Percentiles rank a stretch among this genome's conserved stretches.
phyloP scores from a whole-genome alignment of 495 filamentous ascomycete genomes.

The Echria macrotheca region DNA sequence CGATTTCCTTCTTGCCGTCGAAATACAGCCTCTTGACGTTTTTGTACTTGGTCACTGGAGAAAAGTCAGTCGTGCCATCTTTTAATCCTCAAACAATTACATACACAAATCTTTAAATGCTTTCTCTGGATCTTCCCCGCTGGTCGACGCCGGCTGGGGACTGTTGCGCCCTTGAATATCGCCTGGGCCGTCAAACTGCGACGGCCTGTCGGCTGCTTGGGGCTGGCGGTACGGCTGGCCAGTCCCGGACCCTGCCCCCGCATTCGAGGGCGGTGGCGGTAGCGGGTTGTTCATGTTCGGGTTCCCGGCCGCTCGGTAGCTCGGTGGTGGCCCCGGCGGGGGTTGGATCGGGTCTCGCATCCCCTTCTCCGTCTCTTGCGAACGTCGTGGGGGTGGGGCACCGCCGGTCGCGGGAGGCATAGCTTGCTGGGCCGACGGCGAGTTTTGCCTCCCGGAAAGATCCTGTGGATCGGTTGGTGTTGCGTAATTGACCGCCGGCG shows the following conservation, averaged over 20 bases:
- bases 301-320: slow-evolving; percentile 42
- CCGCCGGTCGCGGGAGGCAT: slow-evolving; percentile 49
- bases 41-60: slow-evolving; percentile 86
- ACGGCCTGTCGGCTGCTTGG: slow-evolving; percentile 30
- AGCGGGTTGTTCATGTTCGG: slow-evolving; percentile 41
- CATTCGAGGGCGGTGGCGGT: slow-evolving; percentile 37
- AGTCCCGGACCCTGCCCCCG: slow-evolving; percentile 19
- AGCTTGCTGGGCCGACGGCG: slow-evolving; percentile 23
- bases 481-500: slow-evolving; percentile 31
- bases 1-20: slow-evolving; percentile 85
- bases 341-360: slow-evolving; percentile 37
- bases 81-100: slow-evolving; percentile 16
- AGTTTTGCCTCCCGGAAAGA: slow-evolving; percentile 24
- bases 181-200: slow-evolving; percentile 33
- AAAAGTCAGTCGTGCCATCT: slow-evolving; percentile 1
- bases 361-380: slow-evolving; percentile 38
- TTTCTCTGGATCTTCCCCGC: slow-evolving; percentile 49
- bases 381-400: slow-evolving; percentile 38
- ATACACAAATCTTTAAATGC: slow-evolving; percentile 63
- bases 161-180: slow-evolving; percentile 54
- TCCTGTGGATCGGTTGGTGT: slow-evolving; percentile 35
- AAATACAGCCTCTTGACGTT: slow-evolving; percentile 98
- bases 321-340: slow-evolving; percentile 42
- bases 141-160: slow-evolving; percentile 49
- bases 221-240: slow-evolving; percentile 37